Evolutionary conservation across 805 yeast species (phyloP).

Genomic region (Candida argentea): DNA sequence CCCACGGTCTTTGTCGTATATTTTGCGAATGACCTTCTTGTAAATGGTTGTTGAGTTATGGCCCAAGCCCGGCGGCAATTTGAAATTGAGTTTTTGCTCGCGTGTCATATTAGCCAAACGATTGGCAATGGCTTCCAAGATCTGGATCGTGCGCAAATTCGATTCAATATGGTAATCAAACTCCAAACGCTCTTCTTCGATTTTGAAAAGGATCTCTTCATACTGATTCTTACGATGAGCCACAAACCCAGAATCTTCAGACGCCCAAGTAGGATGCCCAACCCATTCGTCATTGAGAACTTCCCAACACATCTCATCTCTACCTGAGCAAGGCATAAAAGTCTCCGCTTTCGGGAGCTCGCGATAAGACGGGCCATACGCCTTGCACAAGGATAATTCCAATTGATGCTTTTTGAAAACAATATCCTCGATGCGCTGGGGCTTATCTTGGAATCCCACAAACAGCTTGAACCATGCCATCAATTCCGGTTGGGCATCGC

Average conservation of each 20-base stretch:
- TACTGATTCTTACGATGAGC: constrained; percentile 98
- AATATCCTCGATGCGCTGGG: constrained; percentile 81
- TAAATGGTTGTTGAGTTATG: constrained; percentile 86
- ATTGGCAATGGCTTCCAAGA: constrained; percentile 88
- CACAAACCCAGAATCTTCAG: constrained; percentile 96
- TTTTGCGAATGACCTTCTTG: constrained; percentile 84
- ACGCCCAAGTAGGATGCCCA: constrained; percentile 99
- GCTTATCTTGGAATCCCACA: constrained; percentile 80
- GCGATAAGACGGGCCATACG: constrained; percentile 92
- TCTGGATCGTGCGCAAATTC: constrained; percentile 88
- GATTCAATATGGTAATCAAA: constrained; percentile 95
- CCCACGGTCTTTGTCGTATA: constrained; percentile 91
- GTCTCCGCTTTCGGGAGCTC: constrained; percentile 89
- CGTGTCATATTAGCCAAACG: constrained; percentile 87
- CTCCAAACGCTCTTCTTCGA: constrained; percentile 98
- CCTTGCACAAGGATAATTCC: constrained; percentile 82
- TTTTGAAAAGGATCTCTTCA: constrained; percentile 89
- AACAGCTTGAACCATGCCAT: constrained; percentile 87
- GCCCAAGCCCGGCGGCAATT: constrained; percentile 87
- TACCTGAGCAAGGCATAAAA: constrained; percentile 93
- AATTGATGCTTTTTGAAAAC: constrained; percentile 82
- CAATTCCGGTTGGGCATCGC: constrained; percentile 62
- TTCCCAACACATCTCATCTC: constrained; percentile 99
- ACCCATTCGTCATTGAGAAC: constrained; percentile 98
- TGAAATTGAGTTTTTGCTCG: constrained; percentile 79